A percentile compares a stretch with the other conserved stretches of the same genome.
phyloP scores from a whole-genome alignment of 2,329 filamentous ascomycete species.

The Fusarium sp. region DNA sequence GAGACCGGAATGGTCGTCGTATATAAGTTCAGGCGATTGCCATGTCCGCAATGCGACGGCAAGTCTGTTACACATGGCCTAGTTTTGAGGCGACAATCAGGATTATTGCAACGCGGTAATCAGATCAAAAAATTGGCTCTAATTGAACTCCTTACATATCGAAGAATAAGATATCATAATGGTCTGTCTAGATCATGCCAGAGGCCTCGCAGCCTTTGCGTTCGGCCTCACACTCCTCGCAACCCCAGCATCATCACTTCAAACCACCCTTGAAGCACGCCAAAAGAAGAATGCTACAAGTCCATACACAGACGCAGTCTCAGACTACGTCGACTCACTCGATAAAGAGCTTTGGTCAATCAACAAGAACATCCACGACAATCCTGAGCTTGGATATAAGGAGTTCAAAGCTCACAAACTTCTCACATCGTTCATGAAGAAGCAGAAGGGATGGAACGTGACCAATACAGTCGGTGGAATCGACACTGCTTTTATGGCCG shows the following conservation, averaged over 20 bases:
- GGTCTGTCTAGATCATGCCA: constrained; percentile 8
- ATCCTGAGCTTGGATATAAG: constrained; percentile 56
- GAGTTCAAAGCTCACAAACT: constrained; percentile 55
- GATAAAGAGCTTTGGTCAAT: constrained; percentile 42
- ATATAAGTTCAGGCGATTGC: neutral
- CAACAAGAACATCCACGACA: constrained; percentile 56
- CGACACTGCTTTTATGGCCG: constrained; percentile 56
- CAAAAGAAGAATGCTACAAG: constrained; percentile 29
- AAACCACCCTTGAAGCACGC: neutral
- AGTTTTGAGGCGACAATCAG: neutral
- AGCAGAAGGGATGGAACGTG: constrained; percentile 52
- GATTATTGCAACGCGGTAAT: too few species aligned
- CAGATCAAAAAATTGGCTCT: fast-evolving
- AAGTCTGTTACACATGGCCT: neutral
- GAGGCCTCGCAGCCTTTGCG: constrained; percentile 11
- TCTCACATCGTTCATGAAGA: constrained; percentile 52
- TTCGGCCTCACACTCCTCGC: constrained; percentile 6
- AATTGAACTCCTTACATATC: fast-evolving
- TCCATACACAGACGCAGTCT: constrained; percentile 22
- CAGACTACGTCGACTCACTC: constrained; percentile 29
- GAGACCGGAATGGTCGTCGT: neutral
- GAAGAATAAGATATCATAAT: neutral
- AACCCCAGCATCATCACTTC: neutral
- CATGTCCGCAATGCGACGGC: neutral
- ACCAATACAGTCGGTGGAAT: constrained; percentile 54